Evolutionary conservation across 129 eudicot species (phyloP).

Genomic region (Oenanthe sinensis): DNA sequence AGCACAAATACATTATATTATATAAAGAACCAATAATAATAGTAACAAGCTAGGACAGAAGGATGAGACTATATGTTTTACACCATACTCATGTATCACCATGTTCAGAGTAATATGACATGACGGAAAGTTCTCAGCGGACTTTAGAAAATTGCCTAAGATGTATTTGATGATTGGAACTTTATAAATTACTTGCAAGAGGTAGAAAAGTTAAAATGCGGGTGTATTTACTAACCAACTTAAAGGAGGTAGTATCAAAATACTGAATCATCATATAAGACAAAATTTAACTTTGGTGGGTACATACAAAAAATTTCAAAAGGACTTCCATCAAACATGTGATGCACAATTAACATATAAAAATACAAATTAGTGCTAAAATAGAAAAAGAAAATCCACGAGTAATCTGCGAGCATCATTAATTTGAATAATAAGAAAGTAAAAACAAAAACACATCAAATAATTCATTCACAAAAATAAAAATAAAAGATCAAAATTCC

Average conservation of each 20-base stretch:
- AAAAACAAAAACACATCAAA: neutral
- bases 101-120: neutral
- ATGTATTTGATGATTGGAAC: neutral
- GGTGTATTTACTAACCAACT: neutral
- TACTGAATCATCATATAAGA: neutral
- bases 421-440: too few relatives aligned
- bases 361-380: neutral
- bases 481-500: neutral
- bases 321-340: neutral
- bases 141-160: neutral
- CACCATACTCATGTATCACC: neutral
- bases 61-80: neutral
- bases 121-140: too few relatives aligned
- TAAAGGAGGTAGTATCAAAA: neutral
- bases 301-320: too few relatives aligned
- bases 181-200: neutral
- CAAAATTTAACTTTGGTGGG: neutral
- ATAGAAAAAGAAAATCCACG: neutral
- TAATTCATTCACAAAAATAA: neutral
- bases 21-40: neutral
- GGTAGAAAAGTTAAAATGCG: neutral
- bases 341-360: neutral
- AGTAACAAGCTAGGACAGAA: neutral
- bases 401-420: neutral
- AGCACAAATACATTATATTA: neutral